These are phyloP conservation scores for Termitomyces sp. DNA, from an alignment of 768 basidiomycete species.

Conservation along the genomic window DNA sequence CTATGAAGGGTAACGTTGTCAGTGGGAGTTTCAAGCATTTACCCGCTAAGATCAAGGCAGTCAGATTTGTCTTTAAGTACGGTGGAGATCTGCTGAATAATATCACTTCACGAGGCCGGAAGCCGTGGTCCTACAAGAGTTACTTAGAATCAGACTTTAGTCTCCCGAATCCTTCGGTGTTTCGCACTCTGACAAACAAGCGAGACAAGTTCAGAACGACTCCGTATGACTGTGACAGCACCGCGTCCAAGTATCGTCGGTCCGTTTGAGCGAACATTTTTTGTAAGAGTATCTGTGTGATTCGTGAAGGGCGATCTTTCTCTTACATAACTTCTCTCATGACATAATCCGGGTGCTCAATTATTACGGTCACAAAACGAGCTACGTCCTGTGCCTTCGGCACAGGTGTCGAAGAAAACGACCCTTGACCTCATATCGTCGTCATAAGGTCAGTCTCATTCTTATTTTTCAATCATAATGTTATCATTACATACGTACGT, in stretches of 20 bases:
- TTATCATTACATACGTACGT: too few species aligned
- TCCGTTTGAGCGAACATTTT: neutral
- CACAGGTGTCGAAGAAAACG: too few species aligned
- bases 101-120: conserved; percentile 5
- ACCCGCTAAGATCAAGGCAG: neutral
- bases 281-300: neutral
- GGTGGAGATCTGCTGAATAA: conserved; percentile 12
- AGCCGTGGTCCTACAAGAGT: neutral
- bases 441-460: too few species aligned
- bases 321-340: too few species aligned
- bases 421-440: too few species aligned
- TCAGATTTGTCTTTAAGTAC: conserved; percentile 1
- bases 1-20: conserved; percentile 25
- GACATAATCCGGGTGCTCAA: too few species aligned
- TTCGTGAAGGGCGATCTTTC: too few species aligned
- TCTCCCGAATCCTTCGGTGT: conserved; percentile 9
- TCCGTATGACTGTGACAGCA: neutral
- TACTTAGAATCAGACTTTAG: too few species aligned
- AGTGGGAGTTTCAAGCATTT: conserved; percentile 24
- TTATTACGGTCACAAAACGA: too few species aligned
- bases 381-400: too few species aligned
- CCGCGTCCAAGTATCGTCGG: neutral
- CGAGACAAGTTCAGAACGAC: neutral
- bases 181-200: neutral
- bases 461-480: too few species aligned